A percentile compares a stretch with the other conserved stretches of the same genome.
phyloP scores from a whole-genome alignment of 2,329 filamentous ascomycete species.

The Ophiognomonia clavigignenti-juglandacearum region DNA sequence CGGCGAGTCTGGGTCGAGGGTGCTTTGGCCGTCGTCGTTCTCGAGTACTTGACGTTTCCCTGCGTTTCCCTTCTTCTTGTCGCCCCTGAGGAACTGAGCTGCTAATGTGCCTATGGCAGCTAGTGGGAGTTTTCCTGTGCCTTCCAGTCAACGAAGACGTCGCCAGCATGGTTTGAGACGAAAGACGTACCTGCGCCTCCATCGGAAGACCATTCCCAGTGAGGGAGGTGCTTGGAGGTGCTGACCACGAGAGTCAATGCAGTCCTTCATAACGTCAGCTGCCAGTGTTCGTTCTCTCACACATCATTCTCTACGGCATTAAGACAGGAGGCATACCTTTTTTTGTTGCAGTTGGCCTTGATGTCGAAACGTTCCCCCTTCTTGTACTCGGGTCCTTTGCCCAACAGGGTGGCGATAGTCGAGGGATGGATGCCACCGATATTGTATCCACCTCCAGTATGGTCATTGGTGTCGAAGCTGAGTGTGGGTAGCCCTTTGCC shows the following conservation, averaged over 20 bases:
- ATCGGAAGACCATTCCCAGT: slow-evolving; percentile 4
- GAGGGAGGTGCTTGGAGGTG: slow-evolving; percentile 3
- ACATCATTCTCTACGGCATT: no score
- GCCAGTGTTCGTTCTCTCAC: no score
- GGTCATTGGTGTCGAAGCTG: slow-evolving; percentile 5
- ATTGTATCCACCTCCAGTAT: slow-evolving; percentile 2
- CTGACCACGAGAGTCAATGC: slow-evolving; percentile 1
- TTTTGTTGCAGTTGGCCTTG: slow-evolving; percentile 2
- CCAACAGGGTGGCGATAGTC: slow-evolving; percentile 2
- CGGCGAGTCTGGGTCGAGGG: neutral
- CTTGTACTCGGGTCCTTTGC: neutral
- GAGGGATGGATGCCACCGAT: slow-evolving; percentile 1
- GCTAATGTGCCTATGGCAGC: neutral
- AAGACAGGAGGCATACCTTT: neutral
- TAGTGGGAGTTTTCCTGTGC: slow-evolving; percentile 8
- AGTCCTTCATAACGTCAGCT: no score
- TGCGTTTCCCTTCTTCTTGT: neutral
- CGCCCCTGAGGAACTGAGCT: neutral
- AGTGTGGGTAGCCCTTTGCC: slow-evolving; percentile 1
- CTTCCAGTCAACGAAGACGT: no score
- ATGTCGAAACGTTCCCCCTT: slow-evolving; percentile 3
- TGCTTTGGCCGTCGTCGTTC: neutral
- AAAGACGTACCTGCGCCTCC: slow-evolving; percentile 1
- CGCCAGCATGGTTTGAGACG: no score
- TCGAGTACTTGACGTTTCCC: no score